Conservation (phyloP, 352 stramenopile species). For the Saprolegnia diclina region DNA sequence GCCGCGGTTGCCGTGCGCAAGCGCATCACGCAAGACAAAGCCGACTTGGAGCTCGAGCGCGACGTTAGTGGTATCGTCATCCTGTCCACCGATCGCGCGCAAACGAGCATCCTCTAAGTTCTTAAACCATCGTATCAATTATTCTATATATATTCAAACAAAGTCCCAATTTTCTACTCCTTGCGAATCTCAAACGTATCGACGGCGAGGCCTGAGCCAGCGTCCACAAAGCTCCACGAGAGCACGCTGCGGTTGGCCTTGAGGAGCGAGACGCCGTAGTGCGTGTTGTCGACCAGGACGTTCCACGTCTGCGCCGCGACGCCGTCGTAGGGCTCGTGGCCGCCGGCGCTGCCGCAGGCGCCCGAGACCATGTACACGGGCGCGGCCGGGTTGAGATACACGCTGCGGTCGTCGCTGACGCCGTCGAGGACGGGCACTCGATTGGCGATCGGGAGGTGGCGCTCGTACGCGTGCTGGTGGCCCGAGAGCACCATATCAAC, state of each 20-base stretch:
- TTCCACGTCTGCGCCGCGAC: slow-evolving; percentile 39
- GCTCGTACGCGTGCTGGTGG: slow-evolving; percentile 84
- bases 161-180: no score
- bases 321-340: slow-evolving; percentile 29
- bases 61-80: slow-evolving; percentile 19
- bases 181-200: slow-evolving; percentile 33
- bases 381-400: slow-evolving; percentile 51
- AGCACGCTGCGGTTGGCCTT: slow-evolving; percentile 32
- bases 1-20: slow-evolving; percentile 9
- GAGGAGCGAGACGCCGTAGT: slow-evolving; percentile 47
- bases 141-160: no score
- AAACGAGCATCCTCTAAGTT: not conserved
- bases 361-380: slow-evolving; percentile 67
- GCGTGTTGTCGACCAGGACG: slow-evolving; percentile 34
- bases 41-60: slow-evolving; percentile 13
- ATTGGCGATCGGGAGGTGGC: slow-evolving; percentile 51
- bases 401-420: slow-evolving; percentile 43
- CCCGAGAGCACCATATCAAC: slow-evolving; percentile 82
- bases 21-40: slow-evolving; percentile 18
- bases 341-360: slow-evolving; percentile 53
- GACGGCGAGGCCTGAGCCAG: slow-evolving; percentile 30
- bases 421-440: slow-evolving; percentile 39
- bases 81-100: not conserved
- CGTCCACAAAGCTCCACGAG: slow-evolving; percentile 35
- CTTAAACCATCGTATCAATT: no score